Evolutionary conservation across 225 moss, liverwort and hornwort genomes (phyloP), one percentile per base, ranked within the genome.

Genomic region (Anthoceros angustus): DNA sequence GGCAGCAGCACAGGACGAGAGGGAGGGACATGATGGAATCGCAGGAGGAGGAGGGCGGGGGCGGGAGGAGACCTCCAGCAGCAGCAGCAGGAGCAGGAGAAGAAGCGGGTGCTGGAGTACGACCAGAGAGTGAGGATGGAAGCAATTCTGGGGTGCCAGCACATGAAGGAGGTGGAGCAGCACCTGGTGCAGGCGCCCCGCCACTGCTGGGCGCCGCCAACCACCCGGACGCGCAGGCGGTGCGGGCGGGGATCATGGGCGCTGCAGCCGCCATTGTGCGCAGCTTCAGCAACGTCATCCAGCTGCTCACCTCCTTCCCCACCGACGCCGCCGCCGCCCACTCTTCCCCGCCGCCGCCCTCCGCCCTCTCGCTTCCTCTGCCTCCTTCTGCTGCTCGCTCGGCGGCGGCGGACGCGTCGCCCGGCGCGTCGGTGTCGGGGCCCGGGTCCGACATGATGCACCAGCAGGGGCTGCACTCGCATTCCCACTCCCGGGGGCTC

Each of bases 251-350:
- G 15, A 74, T 81, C 62, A 50, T 78, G 40, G 67, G 40, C 50
- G 75, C 78, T 10, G 77, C 78, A 12, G 75, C 73, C 1, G 65
- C 64, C 14, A 73, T 76, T 26, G 73, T 76, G 0, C 71, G 70
- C 11, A 73, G 71, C 69, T 81, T 81, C 42, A 67, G 25, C 64
- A 81, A 71, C 43, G 70, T 81, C 70, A 78, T 78, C 65, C 68
- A 71, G 2, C 42, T 73, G 62, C 81, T 78, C 23, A 75, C 75
- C 45, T 43, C 75, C 1, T 68, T 45, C 14, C 45, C 45, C 2
- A 50, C 61, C 8, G 60, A 39, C 26, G 43, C 43, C 60, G 68
- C 68, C 45, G 63, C 32, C 38, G 55, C 66, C 39, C 41, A 46
- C 11, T 46, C 2, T 64, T 63, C 4, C 63, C 70, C 40, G 67